Evolutionary conservation across 768 basidiomycete species (phyloP), one percentile per base, ranked within the genome.

Genomic region (Pulveroboletus ravenelii): DNA sequence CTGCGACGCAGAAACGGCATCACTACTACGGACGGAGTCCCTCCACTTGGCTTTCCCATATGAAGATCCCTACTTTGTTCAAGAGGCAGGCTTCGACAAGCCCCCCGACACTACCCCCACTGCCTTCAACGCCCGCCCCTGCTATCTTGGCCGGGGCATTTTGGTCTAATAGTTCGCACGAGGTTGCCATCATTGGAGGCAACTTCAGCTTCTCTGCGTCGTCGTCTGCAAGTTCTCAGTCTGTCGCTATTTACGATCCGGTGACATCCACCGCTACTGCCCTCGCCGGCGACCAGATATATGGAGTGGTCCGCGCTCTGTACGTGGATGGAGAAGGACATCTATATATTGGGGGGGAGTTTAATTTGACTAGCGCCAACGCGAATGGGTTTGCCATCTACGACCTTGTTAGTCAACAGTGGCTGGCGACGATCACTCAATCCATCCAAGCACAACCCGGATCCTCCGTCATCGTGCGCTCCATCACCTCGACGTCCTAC

Each of bases 331-430:
- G 53, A 2, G 79, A 74, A n/a, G 71, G 84, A 47, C 70, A 72
- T 31, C 73, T 95, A 10, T 95, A 82, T 65, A 74, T 96, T 35
- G 95, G 93, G 0, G 95, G 95, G 38, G 78, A 89, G 62, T 95
- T 91, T 62, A 83, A 78, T 15, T 65, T 88, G 48, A 59, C 74
- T 6, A 79, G 77, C n/a, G 67, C 77, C 37, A 70, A 69, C 34
- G 76, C 76, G 29, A 84, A 82, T 51, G 87, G 87, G 25, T 78
- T 97, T 42, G 86, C 87, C 2, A 71, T 88, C 39, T 97, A 95
- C 63, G 82, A 96, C 63, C 79, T 98, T 15, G 64, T 71, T 17
- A 67, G 67, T 36, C 76, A 82, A 54, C 66, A 75, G 36, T 93
- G 89, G 90, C 72, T 79, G 45, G 67, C 78, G 14, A 70, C 75